A percentile compares a stretch with the other conserved stretches of the same genome.
phyloP scores from a whole-genome alignment of 495 filamentous ascomycete species.

The Amorphotheca resinae region DNA sequence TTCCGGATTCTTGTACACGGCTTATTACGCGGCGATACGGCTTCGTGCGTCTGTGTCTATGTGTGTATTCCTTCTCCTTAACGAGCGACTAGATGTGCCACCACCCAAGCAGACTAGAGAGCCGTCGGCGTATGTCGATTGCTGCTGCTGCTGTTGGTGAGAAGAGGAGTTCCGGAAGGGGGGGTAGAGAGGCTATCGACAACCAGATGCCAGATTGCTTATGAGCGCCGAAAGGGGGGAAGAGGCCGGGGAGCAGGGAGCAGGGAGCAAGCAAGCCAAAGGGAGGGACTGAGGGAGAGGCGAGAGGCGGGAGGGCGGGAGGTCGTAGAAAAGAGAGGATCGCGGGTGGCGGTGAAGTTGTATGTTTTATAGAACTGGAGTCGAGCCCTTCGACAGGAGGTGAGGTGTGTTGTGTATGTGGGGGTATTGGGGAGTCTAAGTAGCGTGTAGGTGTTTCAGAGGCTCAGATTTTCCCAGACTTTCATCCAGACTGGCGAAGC shows the following conservation, averaged over 20 bases:
- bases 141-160: not conserved
- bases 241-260: no score
- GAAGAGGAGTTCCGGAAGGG: no score
- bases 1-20: constrained; percentile 7
- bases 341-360: constrained; percentile 21
- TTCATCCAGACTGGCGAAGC: no score
- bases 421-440: no score
- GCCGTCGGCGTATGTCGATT: constrained; percentile 15
- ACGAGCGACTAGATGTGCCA: constrained; percentile 10
- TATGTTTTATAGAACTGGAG: no score
- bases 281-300: constrained; percentile 14
- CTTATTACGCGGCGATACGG: constrained; percentile 9
- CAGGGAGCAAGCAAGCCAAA: constrained; percentile 5
- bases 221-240: no score
- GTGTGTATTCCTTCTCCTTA: constrained; percentile 17
- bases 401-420: no score
- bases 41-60: constrained; percentile 17
- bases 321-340: constrained; percentile 3
- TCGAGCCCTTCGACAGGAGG: no score
- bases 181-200: not conserved
- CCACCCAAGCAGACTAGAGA: constrained; percentile 20
- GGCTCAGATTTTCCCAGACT: no score
- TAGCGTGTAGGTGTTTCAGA: no score
- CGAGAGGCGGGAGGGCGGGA: constrained; percentile 11
- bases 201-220: no score